Conservation (phyloP, 495 filamentous ascomycete species). For the Talaromyces nanjingensis region DNA sequence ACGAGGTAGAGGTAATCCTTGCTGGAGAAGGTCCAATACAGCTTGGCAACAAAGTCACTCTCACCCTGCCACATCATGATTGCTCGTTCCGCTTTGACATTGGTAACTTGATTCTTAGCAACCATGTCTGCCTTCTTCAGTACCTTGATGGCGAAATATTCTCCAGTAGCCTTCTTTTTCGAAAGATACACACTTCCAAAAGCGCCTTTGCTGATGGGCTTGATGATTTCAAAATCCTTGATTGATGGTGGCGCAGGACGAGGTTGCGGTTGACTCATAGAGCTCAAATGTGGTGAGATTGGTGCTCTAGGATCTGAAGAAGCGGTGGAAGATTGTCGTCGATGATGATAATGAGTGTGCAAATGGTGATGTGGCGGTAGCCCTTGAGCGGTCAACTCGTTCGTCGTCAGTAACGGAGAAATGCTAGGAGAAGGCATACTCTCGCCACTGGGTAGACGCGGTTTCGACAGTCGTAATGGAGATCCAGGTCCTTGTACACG, state of each 20-base stretch:
- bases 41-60: constrained; percentile 96
- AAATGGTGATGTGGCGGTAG: constrained; percentile 30
- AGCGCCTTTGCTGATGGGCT: constrained; percentile 97
- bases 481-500: constrained; percentile 71
- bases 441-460: constrained; percentile 70
- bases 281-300: constrained; percentile 68
- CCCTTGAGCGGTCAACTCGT: constrained; percentile 73
- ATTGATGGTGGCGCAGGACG: constrained; percentile 88
- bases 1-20: constrained; percentile 98
- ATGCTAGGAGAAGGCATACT: constrained; percentile 76
- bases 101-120: constrained; percentile 98
- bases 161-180: constrained; percentile 96
- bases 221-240: constrained; percentile 99
- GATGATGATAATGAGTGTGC: constrained; percentile 58
- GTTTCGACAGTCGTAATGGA: constrained; percentile 79
- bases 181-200: constrained; percentile 97
- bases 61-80: constrained; percentile 99
- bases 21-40: constrained; percentile 99
- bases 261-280: constrained; percentile 61
- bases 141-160: constrained; percentile 98
- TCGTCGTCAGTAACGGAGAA: constrained; percentile 75
- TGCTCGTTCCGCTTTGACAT: constrained; percentile 97
- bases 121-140: constrained; percentile 99
- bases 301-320: constrained; percentile 65
- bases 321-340: constrained; percentile 81